These are phyloP conservation scores for Neostapfia colusana DNA, from an alignment of 176 grass and related monocot genomes.

Conservation along the genomic window DNA sequence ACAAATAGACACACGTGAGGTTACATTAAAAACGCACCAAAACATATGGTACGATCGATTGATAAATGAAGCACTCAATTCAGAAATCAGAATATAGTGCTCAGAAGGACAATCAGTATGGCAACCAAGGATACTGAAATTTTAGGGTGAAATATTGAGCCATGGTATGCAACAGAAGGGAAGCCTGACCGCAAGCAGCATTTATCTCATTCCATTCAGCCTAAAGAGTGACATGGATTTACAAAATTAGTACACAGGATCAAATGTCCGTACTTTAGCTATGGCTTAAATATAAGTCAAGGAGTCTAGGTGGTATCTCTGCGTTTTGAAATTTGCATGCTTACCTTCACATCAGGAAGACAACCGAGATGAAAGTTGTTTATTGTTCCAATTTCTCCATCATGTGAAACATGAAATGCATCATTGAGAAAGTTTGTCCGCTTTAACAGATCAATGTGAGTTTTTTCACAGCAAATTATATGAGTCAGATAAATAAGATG, in stretches of 20 bases:
- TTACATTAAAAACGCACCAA: too few relatives aligned
- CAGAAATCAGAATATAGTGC: not conserved
- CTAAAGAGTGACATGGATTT: constrained; percentile 11
- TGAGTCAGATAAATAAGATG: constrained; percentile 1
- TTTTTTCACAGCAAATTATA: not conserved
- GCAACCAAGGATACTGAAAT: constrained; percentile 56
- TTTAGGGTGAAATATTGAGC: constrained; percentile 80
- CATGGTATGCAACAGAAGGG: constrained; percentile 93
- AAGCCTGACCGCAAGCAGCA: constrained; percentile 96
- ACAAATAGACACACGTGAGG: too few relatives aligned
- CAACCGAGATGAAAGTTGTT: constrained; percentile 89
- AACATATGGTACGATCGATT: not conserved
- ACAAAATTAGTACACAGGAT: not conserved
- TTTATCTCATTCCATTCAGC: constrained; percentile 99
- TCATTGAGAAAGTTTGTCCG: constrained; percentile 82
- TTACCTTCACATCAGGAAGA: constrained; percentile 78
- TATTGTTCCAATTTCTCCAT: constrained; percentile 90
- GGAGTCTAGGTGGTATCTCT: constrained; percentile 7
- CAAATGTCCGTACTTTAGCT: not conserved
- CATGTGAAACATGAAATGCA: constrained; percentile 88
- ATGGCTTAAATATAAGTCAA: not conserved
- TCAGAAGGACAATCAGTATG: not conserved
- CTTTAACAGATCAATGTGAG: constrained; percentile 61
- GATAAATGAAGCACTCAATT: not conserved
- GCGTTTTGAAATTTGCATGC: constrained; percentile 22